Evolutionary conservation across 768 basidiomycete genomes (phyloP).

Genomic region (Leccinellum rugosiceps): DNA sequence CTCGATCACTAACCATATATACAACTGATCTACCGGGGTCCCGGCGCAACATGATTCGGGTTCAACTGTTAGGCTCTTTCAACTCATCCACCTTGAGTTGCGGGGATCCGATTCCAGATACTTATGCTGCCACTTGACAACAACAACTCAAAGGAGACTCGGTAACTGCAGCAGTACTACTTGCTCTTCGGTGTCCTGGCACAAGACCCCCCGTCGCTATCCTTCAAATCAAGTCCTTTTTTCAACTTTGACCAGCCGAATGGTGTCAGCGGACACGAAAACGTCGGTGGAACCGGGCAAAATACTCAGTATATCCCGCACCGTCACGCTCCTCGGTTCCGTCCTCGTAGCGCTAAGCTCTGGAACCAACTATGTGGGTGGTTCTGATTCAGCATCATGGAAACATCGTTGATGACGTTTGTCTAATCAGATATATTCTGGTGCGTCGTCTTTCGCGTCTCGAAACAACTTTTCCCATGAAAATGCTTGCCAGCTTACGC

Average conservation of each 20-base stretch:
- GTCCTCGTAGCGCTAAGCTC: conserved; percentile 58
- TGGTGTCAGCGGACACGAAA: conserved; percentile 6
- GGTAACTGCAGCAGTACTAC: background rate
- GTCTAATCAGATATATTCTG: conserved; percentile 28
- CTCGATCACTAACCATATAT: too few relatives aligned
- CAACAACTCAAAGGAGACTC: background rate
- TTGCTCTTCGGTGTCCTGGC: too few relatives aligned
- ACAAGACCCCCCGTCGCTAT: background rate
- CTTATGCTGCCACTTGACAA: background rate
- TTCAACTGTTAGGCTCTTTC: too few relatives aligned
- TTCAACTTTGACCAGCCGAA: background rate
- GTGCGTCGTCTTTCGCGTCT: conserved; percentile 6
- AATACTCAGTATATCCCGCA: conserved; percentile 38
- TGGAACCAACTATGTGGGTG: conserved; percentile 73
- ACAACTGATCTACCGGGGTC: too few relatives aligned
- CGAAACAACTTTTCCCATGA: background rate
- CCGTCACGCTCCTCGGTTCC: conserved; percentile 52
- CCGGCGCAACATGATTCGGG: too few relatives aligned
- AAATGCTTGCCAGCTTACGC: conserved; percentile 59
- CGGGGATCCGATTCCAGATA: too few relatives aligned
- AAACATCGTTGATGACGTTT: background rate
- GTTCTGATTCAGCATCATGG: background rate
- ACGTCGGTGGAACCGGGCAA: conserved; percentile 22
- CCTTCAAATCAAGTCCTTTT: background rate
- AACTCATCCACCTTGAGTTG: too few relatives aligned